These are phyloP conservation scores for Hyphopichia wangnamkhiaoensis DNA, from an alignment of 1,139 yeast genomes.

Conservation along the genomic window DNA sequence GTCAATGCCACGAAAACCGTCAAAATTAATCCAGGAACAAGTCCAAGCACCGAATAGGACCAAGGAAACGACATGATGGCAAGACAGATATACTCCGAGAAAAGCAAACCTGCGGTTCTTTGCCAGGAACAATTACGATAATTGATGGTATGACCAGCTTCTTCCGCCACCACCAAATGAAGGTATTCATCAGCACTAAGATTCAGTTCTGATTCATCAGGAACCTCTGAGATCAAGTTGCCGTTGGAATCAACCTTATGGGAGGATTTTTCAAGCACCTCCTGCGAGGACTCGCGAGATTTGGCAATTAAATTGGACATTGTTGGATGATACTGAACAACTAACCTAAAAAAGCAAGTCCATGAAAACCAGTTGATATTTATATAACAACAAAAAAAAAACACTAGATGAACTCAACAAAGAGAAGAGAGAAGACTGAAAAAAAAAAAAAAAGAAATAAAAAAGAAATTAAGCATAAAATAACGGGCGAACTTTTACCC, in stretches of 20 bases:
- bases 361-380: no score
- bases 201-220: slow-evolving; percentile 4
- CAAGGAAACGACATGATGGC: slow-evolving; percentile 68
- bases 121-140: slow-evolving; percentile 59
- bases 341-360: no score
- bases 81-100: slow-evolving; percentile 61
- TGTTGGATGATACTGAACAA: no score
- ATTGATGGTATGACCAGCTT: slow-evolving; percentile 38
- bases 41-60: slow-evolving; percentile 61
- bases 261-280: neutral
- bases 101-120: slow-evolving; percentile 56
- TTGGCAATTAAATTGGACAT: no score
- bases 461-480: neutral
- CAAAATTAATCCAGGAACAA: slow-evolving; percentile 57
- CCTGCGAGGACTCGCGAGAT: no score
- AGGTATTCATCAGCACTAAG: slow-evolving; percentile 10
- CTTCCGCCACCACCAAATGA: slow-evolving; percentile 10
- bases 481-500: no score
- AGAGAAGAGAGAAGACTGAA: neutral
- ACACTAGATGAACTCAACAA: neutral
- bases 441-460: neutral
- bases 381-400: no score
- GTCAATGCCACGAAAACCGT: slow-evolving; percentile 53
- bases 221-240: neutral
- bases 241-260: neutral